Percentiles rank a stretch among this genome's conserved stretches.
Evolutionary conservation across 306 rosid genomes (phyloP).

Genomic region (Nissolia schottii): DNA sequence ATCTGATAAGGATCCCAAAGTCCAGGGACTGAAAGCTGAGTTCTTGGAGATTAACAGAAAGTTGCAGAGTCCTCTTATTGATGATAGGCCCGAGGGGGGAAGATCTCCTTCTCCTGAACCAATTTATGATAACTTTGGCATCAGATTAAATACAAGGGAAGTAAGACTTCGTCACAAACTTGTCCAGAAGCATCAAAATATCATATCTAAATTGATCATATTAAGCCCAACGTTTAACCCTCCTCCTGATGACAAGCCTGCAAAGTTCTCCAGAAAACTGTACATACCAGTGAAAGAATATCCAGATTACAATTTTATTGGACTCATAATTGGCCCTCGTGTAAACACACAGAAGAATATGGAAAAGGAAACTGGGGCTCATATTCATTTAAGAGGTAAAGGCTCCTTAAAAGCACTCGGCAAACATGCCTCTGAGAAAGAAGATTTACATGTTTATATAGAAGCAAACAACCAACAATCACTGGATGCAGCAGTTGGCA

Average conservation of each 20-base stretch:
- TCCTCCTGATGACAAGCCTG: slow-evolving; percentile 52
- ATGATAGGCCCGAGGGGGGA: neutral
- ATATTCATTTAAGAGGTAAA: slow-evolving; percentile 58
- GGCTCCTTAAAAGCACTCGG: slow-evolving; percentile 37
- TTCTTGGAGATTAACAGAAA: slow-evolving; percentile 10
- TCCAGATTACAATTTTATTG: slow-evolving; percentile 59
- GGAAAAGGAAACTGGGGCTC: slow-evolving; percentile 70
- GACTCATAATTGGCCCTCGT: slow-evolving; percentile 67
- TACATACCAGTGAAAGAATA: slow-evolving; percentile 62
- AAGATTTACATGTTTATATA: slow-evolving; percentile 20
- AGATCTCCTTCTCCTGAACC: slow-evolving; percentile 13
- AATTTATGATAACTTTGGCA: neutral
- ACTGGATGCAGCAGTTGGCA: slow-evolving; percentile 21
- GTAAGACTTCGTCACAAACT: neutral
- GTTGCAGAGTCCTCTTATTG: neutral
- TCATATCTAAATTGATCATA: slow-evolving; percentile 54
- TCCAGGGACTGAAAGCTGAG: slow-evolving; percentile 8
- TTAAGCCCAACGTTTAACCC: slow-evolving; percentile 52
- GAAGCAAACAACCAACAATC: slow-evolving; percentile 20
- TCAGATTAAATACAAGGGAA: slow-evolving; percentile 9
- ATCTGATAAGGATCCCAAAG: neutral
- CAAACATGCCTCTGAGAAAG: neutral
- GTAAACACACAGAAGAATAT: slow-evolving; percentile 69
- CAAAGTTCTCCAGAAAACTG: slow-evolving; percentile 55
- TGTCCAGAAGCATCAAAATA: slow-evolving; percentile 30